Base-by-base conservation (phyloP, 306 rosid species). In the Elaeagnus macrophylla region DNA sequence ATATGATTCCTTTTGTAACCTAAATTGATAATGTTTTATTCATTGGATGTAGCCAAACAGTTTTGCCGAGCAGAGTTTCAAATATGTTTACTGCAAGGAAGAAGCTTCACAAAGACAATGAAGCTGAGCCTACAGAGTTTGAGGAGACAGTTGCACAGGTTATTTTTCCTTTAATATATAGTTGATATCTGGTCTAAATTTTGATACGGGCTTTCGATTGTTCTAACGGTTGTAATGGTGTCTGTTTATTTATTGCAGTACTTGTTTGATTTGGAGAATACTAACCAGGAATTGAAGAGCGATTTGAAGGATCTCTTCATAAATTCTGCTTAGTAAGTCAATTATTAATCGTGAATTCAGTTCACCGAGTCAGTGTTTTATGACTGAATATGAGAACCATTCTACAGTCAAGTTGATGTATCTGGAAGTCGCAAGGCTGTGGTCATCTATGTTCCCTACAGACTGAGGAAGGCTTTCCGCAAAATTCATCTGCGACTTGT, bases 141-240 rank as follows among this genome's bases (percentile, higher is more conserved):
- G 90, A 85, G 66, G 87, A 82, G 72, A 54, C 81, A 6, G 87
- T 82, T 63, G 95, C 85, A 0, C 95, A 85, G 76, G 95, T 80
- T 25, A 25, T 25, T 25, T 25, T 25, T 5, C 32, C 4, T 25
- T 25, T 25, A 25, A 25, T 25, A 2, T 25, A 25, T 25, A 25
- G 3, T 25, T 25, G 32, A 25, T 25, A 25, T 25, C 32, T 25
- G 32, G 32, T 25, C 32, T 2, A 25, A 25, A 25, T 25, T 25
- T 25, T 25, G 32, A 25, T 25, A 25, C 4, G 32, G 4, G 2
- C 32, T 5, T 25, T 25, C 32, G 32, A 25, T 5, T 2, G 32
- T 5, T 1, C 6, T 6, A 2, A 12, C 37, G 0, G 8, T 9
- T 12, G 0, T 9, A 4, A 7, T 53, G 3, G 38, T 10, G 1